Conservation (phyloP, 2,329 filamentous ascomycete species). For the Fusarium lyarnte region DNA sequence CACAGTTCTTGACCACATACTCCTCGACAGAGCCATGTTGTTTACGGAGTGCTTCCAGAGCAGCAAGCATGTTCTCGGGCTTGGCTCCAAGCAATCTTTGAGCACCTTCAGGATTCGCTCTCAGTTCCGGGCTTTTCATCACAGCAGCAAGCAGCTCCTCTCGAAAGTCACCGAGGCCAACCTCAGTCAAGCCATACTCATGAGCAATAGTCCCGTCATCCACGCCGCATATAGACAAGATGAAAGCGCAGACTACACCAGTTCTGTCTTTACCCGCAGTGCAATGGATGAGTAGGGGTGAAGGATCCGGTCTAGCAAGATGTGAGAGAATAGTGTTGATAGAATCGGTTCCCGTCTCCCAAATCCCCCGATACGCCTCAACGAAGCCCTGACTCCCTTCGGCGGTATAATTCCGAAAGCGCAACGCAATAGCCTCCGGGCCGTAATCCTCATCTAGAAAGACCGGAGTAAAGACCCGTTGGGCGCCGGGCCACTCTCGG, state of each 20-base stretch:
- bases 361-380: slow-evolving; percentile 70
- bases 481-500: slow-evolving; percentile 55
- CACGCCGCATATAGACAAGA: slow-evolving; percentile 72
- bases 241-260: slow-evolving; percentile 73
- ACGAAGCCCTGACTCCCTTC: slow-evolving; percentile 68
- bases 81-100: slow-evolving; percentile 57
- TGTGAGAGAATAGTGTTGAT: slow-evolving; percentile 67
- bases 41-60: slow-evolving; percentile 63
- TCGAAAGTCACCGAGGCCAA: slow-evolving; percentile 65
- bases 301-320: slow-evolving; percentile 55
- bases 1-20: slow-evolving; percentile 69
- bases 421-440: slow-evolving; percentile 69
- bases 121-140: slow-evolving; percentile 60
- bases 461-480: slow-evolving; percentile 67
- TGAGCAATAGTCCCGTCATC: slow-evolving; percentile 66
- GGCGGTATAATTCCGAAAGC: slow-evolving; percentile 68
- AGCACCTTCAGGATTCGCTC: slow-evolving; percentile 56
- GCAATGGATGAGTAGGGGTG: slow-evolving; percentile 74
- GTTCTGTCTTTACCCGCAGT: slow-evolving; percentile 83
- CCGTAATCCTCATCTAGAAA: slow-evolving; percentile 69
- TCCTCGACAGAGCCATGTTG: slow-evolving; percentile 71
- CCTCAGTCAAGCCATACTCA: slow-evolving; percentile 75
- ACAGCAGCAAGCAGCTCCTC: slow-evolving; percentile 61
- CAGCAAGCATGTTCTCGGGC: slow-evolving; percentile 60
- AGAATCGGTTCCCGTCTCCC: slow-evolving; percentile 59